Percentiles rank a stretch among this genome's conserved stretches.
These are phyloP conservation scores for Penicillium silybi DNA, from an alignment of 495 filamentous ascomycete genomes.

Conservation along the genomic window DNA sequence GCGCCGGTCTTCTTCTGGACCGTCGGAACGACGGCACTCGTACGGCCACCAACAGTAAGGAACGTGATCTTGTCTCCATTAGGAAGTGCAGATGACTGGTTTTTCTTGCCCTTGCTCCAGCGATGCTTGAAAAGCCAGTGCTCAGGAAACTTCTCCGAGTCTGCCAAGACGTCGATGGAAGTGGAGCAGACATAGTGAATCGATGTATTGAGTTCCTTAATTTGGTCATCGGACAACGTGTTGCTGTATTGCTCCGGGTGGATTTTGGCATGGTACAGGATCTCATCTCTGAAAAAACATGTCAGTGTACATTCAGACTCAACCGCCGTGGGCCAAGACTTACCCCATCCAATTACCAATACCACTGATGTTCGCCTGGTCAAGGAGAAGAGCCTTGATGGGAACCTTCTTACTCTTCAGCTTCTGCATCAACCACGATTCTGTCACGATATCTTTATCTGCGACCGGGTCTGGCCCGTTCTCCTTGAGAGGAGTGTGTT, in stretches of 20 bases:
- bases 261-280: conserved; percentile 79
- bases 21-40: conserved; percentile 78
- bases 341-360: conserved; percentile 96
- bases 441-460: conserved; percentile 72
- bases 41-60: conserved; percentile 82
- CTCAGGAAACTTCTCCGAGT: conserved; percentile 78
- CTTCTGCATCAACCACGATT: conserved; percentile 65
- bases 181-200: conserved; percentile 75
- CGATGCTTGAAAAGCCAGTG: conserved; percentile 91
- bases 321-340: conserved; percentile 14
- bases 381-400: conserved; percentile 79
- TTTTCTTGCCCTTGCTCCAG: conserved; percentile 87
- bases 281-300: conserved; percentile 61
- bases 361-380: conserved; percentile 86
- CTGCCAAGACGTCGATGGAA: conserved; percentile 74
- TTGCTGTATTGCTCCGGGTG: conserved; percentile 93
- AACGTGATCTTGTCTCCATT: conserved; percentile 81
- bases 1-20: conserved; percentile 78
- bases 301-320: conserved; percentile 8
- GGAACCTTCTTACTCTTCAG: conserved; percentile 72
- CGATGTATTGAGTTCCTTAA: conserved; percentile 65
- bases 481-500: conserved; percentile 73
- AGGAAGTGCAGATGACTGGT: conserved; percentile 58
- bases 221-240: conserved; percentile 67
- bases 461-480: conserved; percentile 92